These are phyloP conservation scores for Aspergillus biplanus DNA, from an alignment of 495 filamentous ascomycete genomes.

Conservation along the genomic window DNA sequence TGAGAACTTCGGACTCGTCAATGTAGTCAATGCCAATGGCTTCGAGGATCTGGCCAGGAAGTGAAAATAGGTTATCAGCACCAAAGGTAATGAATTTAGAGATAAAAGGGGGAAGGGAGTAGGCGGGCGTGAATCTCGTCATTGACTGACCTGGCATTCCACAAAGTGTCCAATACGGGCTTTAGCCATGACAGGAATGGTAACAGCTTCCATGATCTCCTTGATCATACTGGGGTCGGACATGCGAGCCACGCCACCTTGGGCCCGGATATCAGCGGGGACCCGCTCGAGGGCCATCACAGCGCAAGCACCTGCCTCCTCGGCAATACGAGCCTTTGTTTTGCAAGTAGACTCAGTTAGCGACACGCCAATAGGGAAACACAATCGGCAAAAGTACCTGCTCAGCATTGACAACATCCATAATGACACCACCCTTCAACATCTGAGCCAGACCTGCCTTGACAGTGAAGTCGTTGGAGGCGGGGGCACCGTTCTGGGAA, in stretches of 20 bases:
- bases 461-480: constrained; percentile 65
- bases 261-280: constrained; percentile 89
- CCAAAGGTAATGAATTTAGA: neutral
- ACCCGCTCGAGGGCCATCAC: constrained; percentile 99
- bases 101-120: neutral
- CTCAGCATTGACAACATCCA: constrained; percentile 95
- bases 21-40: constrained; percentile 95
- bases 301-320: constrained; percentile 92
- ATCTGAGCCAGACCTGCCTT: constrained; percentile 96
- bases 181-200: constrained; percentile 99
- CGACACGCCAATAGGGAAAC: neutral
- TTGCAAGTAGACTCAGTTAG: constrained; percentile 6
- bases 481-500: constrained; percentile 30
- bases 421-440: constrained; percentile 98
- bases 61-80: constrained; percentile 5
- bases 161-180: constrained; percentile 97
- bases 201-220: constrained; percentile 95
- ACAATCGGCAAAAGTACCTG: constrained; percentile 57
- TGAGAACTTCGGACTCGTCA: constrained; percentile 96
- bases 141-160: constrained; percentile 76
- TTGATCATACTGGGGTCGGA: constrained; percentile 94
- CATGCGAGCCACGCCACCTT: constrained; percentile 97
- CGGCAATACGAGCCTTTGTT: constrained; percentile 85
- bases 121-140: neutral
- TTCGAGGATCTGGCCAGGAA: constrained; percentile 74